phyloP scores from a whole-genome alignment of 495 filamentous ascomycete genomes.

The Emericellopsis terricola region DNA sequence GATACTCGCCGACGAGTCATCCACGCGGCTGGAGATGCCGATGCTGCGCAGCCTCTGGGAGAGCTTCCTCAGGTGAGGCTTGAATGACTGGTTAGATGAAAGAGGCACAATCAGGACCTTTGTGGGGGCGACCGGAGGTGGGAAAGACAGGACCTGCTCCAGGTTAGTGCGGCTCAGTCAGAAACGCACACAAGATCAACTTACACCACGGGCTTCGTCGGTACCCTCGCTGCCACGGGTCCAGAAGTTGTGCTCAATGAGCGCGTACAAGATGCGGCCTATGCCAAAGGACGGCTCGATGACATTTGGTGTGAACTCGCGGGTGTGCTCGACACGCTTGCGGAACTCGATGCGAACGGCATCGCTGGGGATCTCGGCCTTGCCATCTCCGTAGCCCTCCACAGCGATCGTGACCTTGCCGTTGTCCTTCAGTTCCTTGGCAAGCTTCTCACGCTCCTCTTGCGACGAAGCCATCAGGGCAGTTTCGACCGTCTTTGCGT shows the following conservation, averaged over 20 bases:
- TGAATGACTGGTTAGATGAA: conserved; percentile 41
- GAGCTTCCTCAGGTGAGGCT: conserved; percentile 34
- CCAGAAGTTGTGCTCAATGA: conserved; percentile 73
- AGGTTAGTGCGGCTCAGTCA: conserved; percentile 7
- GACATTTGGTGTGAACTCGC: conserved; percentile 69
- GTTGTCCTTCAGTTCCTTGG: conserved; percentile 40
- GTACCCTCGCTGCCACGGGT: conserved; percentile 42
- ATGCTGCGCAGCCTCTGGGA: conserved; percentile 38
- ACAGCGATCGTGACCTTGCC: conserved; percentile 55
- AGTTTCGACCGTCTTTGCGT: conserved; percentile 53
- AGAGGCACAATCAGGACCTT: conserved; percentile 64
- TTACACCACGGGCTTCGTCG: conserved; percentile 50
- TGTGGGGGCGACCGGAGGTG: conserved; percentile 50
- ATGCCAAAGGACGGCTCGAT: conserved; percentile 81
- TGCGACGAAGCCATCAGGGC: conserved; percentile 49
- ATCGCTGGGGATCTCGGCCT: conserved; percentile 54
- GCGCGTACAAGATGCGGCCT: conserved; percentile 57
- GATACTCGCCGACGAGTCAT: conserved; percentile 50
- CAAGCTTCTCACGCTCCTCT: conserved; percentile 50
- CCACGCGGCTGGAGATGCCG: conserved; percentile 46
- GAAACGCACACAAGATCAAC: conserved; percentile 5
- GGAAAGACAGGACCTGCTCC: conserved; percentile 51
- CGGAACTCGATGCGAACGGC: conserved; percentile 53
- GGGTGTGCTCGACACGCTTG: conserved; percentile 46
- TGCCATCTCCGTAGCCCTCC: conserved; percentile 25